Evolutionary conservation across 345 rosid genomes (phyloP).

Genomic region (Euclidium syriacum): DNA sequence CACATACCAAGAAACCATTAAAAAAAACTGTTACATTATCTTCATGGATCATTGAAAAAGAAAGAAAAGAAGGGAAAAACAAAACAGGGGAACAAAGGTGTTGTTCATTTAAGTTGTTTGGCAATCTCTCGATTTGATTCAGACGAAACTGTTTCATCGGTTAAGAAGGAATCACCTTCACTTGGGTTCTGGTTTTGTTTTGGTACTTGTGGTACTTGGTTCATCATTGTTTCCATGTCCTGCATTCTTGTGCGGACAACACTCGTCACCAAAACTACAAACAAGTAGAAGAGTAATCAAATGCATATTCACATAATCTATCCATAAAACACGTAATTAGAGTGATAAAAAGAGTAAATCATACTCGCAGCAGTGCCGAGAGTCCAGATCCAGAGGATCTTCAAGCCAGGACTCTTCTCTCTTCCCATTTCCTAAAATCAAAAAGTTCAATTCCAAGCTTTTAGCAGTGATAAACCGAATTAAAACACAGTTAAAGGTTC

Average conservation of each 20-base stretch:
- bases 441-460: neutral
- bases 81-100: neutral
- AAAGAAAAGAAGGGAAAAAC: neutral
- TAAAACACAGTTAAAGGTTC: too few relatives aligned
- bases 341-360: neutral
- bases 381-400: slow-evolving; percentile 86
- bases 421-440: slow-evolving; percentile 39
- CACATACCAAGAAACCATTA: neutral
- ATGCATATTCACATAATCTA: neutral
- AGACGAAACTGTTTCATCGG: slow-evolving; percentile 19
- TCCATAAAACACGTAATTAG: neutral
- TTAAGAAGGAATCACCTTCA: slow-evolving; percentile 14
- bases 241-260: slow-evolving; percentile 64
- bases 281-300: neutral
- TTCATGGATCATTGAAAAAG: neutral
- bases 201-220: slow-evolving; percentile 33
- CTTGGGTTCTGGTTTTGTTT: slow-evolving; percentile 10
- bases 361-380: slow-evolving; percentile 75
- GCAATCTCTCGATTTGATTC: slow-evolving; percentile 34
- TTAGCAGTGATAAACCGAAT: neutral
- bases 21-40: neutral
- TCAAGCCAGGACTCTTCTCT: slow-evolving; percentile 70
- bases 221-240: slow-evolving; percentile 53
- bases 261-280: slow-evolving; percentile 62
- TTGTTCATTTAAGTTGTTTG: slow-evolving; percentile 24